Percentiles rank a stretch among this genome's conserved stretches.
Conservation (phyloP, 2,329 filamentous ascomycete species). For the Torrubiellomyces zombiae region DNA sequence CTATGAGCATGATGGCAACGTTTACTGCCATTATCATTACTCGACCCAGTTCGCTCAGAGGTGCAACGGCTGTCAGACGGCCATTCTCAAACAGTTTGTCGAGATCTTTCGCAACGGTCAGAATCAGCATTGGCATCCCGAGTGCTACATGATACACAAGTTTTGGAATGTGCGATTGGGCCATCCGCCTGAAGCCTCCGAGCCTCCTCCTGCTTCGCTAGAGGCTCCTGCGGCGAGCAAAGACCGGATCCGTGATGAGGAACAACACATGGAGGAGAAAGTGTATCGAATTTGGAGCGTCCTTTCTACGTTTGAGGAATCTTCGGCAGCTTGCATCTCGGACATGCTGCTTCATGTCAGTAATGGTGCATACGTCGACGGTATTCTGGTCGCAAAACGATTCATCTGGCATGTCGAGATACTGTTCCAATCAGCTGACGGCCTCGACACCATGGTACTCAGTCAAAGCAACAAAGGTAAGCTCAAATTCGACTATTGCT, state of each 20-base stretch:
- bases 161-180: conserved; percentile 95
- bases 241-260: conserved; percentile 57
- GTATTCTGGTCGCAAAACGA: conserved; percentile 82
- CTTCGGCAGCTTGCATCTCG: conserved; percentile 92
- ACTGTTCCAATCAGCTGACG: conserved; percentile 75
- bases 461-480: conserved; percentile 58
- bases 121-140: conserved; percentile 98
- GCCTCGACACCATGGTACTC: conserved; percentile 59
- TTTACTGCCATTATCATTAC: conserved; percentile 98
- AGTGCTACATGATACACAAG: conserved; percentile 99
- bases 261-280: conserved; percentile 94
- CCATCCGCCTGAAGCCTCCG: conserved; percentile 35
- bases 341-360: conserved; percentile 98
- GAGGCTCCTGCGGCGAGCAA: conserved; percentile 23
- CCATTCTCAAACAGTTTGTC: conserved; percentile 96
- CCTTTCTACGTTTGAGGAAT: conserved; percentile 91
- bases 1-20: conserved; percentile 90
- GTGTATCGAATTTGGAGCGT: conserved; percentile 98
- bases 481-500: conserved; percentile 8
- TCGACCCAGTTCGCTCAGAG: conserved; percentile 92
- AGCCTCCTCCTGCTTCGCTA: no score
- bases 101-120: conserved; percentile 96
- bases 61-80: conserved; percentile 92
- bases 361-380: conserved; percentile 91
- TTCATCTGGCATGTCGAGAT: conserved; percentile 96